phyloP scores from a whole-genome alignment of 805 yeast species.

The Saturnispora saitoi region DNA sequence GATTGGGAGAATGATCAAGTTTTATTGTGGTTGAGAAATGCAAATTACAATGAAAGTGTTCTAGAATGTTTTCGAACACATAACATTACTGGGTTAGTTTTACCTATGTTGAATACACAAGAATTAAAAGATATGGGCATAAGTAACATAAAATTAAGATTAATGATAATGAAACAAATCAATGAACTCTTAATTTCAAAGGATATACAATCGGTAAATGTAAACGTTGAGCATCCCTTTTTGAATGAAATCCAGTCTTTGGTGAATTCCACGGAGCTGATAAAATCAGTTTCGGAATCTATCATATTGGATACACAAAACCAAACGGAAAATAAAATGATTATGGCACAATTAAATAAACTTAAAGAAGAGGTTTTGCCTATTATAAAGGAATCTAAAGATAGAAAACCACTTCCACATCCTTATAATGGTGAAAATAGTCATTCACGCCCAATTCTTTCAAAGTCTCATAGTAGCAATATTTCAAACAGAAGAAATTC shows the following conservation, averaged over 20 bases:
- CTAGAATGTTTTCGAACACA: slow-evolving; percentile 39
- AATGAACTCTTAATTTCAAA: slow-evolving; percentile 40
- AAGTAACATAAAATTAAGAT: slow-evolving; percentile 41
- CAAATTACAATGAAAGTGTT: slow-evolving; percentile 18
- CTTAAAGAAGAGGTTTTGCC: slow-evolving; percentile 61
- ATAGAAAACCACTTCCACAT: slow-evolving; percentile 59
- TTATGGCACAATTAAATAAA: slow-evolving; percentile 46
- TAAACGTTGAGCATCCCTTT: slow-evolving; percentile 19
- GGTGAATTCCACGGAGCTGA: slow-evolving; percentile 19
- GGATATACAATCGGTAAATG: slow-evolving; percentile 12
- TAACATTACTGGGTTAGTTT: slow-evolving; percentile 63
- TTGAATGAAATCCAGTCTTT: slow-evolving; percentile 21
- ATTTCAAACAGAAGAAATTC: neutral
- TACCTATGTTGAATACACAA: slow-evolving; percentile 58
- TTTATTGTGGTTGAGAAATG: slow-evolving; percentile 24
- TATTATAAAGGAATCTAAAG: slow-evolving; percentile 51
- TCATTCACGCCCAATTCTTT: neutral
- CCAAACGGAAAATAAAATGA: slow-evolving; percentile 24
- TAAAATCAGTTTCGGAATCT: slow-evolving; percentile 18
- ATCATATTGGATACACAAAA: slow-evolving; percentile 16
- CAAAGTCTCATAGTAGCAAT: neutral
- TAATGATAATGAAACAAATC: slow-evolving; percentile 51
- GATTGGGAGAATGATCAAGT: slow-evolving; percentile 28
- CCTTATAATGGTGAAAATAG: slow-evolving; percentile 27
- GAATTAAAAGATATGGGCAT: slow-evolving; percentile 73